Evolutionary conservation across 2,329 filamentous ascomycete species (phyloP).

Genomic region (Clonostachys chloroleuca): DNA sequence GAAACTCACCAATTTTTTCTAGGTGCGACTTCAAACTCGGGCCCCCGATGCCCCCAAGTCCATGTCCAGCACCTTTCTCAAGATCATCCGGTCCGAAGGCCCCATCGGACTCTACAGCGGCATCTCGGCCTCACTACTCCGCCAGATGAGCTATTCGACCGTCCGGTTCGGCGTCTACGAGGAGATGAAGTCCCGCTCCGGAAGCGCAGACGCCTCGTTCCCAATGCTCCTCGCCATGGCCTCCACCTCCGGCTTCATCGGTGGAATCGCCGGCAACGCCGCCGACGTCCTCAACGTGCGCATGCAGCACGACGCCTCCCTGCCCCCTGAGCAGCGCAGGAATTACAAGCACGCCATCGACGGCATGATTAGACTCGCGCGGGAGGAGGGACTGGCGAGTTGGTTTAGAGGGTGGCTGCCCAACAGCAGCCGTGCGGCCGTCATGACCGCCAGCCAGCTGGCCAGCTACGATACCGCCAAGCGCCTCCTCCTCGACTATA

Average conservation of each 20-base stretch:
- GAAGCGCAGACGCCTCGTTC: constrained; percentile 57
- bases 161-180: constrained; percentile 97
- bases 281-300: constrained; percentile 96
- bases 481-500: constrained; percentile 59
- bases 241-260: constrained; percentile 77
- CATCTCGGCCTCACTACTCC: constrained; percentile 86
- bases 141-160: constrained; percentile 93
- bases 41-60: constrained; percentile 68
- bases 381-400: constrained; percentile 70
- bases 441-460: constrained; percentile 83
- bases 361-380: constrained; percentile 81
- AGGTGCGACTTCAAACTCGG: constrained; percentile 88
- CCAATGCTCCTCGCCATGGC: constrained; percentile 79
- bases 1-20: constrained; percentile 1
- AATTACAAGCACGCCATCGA: constrained; percentile 90
- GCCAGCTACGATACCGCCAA: constrained; percentile 86
- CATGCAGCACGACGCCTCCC: constrained; percentile 89
- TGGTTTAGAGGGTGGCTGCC: constrained; percentile 85
- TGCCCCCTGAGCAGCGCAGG: constrained; percentile 67
- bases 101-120: constrained; percentile 82
- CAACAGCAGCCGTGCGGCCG: constrained; percentile 74
- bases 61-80: constrained; percentile 81
- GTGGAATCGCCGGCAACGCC: constrained; percentile 87
- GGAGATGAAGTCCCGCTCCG: constrained; percentile 71
- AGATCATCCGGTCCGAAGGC: constrained; percentile 75